phyloP scores from a whole-genome alignment of 768 basidiomycete species.

The Lactarius psammicola region DNA sequence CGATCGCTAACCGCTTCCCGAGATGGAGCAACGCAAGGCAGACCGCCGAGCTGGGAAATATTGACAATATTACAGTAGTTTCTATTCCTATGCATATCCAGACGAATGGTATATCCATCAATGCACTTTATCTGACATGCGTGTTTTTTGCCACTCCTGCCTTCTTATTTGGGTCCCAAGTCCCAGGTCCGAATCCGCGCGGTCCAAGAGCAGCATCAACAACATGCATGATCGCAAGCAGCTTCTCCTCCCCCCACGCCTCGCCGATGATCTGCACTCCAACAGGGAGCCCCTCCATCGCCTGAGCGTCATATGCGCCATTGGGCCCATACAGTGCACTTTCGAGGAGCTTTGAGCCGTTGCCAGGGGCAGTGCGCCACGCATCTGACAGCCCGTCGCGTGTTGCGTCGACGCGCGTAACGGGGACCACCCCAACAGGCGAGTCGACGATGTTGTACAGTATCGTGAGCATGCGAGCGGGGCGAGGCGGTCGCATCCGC shows the following conservation, averaged over 20 bases:
- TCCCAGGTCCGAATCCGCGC: conserved; percentile 69
- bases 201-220: conserved; percentile 66
- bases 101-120: conserved; percentile 2
- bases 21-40: conserved; percentile 68
- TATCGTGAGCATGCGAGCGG: conserved; percentile 36
- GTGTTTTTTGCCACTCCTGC: not conserved
- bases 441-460: conserved; percentile 44
- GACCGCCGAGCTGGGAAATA: conserved; percentile 51
- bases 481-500: conserved; percentile 22
- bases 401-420: conserved; percentile 40
- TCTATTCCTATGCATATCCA: not conserved
- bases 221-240: conserved; percentile 74
- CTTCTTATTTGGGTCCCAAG: conserved; percentile 38
- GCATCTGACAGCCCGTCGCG: conserved; percentile 52
- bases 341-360: conserved; percentile 65
- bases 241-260: conserved; percentile 83
- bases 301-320: conserved; percentile 56
- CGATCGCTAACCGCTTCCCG: not conserved
- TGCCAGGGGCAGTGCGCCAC: conserved; percentile 50
- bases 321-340: conserved; percentile 53
- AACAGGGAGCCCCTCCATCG: conserved; percentile 76
- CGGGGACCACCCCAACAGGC: conserved; percentile 45
- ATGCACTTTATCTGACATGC: not conserved
- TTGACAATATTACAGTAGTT: conserved; percentile 8
- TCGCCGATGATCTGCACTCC: conserved; percentile 78